Base-by-base conservation (phyloP, 192 early-diverging fungal species). In the Podila epigama region DNA sequence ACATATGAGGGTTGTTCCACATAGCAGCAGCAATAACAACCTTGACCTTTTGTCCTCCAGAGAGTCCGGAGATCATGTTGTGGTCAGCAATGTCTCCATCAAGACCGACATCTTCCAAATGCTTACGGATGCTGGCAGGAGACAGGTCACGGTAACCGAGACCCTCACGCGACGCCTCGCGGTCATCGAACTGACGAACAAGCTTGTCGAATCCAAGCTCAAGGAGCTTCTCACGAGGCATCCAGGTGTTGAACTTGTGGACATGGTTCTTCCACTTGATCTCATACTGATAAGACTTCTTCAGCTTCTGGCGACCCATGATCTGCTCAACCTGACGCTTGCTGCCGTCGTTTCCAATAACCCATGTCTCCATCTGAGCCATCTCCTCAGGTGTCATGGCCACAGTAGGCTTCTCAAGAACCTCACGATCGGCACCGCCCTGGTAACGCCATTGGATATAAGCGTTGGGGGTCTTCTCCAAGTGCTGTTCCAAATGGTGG, bases 401-500 rank as follows among this genome's bases (percentile, higher is more conserved):
- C 33, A 87, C 85, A n/a, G 88, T 87, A n/a, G 86, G 88, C 85
- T 94, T 93, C 51, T 90, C 90, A 54, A 92, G 80, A 31, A 90
- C 84, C 79, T 94, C 93, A 68, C 88, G 85, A 81, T 94, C 93
- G 62, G 90, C 88, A 73, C 92, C 92, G 29, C 78, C 84, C 61
- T 82, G 82, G 79, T 92, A 93, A 82, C 92, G 89, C 92, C 92
- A 94, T 73, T 90, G 90, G 67, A 94, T 90, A 75, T 94, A 67
- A 25, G 73, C 73, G 40, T 77, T 77, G 42, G 73, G 73, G 20
- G 73, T 77, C 66, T 77, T 77, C 42, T 92, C 92, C 70, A 92
- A 75, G 58, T 94, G 92, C 69, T 90, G 89, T 63, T 94, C 91
- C 75, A 94, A 82, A 79, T 94, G 92, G 83, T 93, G 92, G 91